Base-by-base conservation (phyloP, 768 basidiomycete genomes). In the Amanita pseudoporphyria region DNA sequence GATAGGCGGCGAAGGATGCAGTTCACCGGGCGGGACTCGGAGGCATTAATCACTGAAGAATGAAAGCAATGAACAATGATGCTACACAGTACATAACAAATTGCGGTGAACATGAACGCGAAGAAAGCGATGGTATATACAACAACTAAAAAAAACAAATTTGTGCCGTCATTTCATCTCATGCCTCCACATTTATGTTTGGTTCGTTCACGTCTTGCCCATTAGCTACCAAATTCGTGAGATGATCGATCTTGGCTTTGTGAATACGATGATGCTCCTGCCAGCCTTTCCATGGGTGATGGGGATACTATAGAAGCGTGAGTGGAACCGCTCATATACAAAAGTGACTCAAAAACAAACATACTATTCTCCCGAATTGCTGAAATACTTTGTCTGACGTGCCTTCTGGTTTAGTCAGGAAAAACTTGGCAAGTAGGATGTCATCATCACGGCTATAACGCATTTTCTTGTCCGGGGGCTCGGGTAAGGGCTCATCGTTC, bases 201-300 rank as follows among this genome's bases (percentile, higher is more conserved):
- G 51, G 57, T 1, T 56, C 57, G 35, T 73, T 72, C 24, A 77
- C 60, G 43, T 58, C 62, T 60, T 84, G 79, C 10, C 86, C 87
- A 26, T 71, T 71, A 9, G 60, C 59, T 16, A 91, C 61, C 55
- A 74, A 71, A 52, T 79, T 69, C 37, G 87, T 83, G 35, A 87
- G 74, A 64, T 89, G 81, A 57, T 90, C 89, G 53, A 91, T 89
- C 60, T 87, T 88, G 10, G 79, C 73, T 60, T 90, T 91, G 62
- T 91, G 89, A 57, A 90, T 88, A 37, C 89, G 78, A 61, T 90
- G 83, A 61, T 91, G 89, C 58, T 92, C 89, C 63, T 92, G 89
- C 89, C 89, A 92, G 12, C 89, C 89, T 62, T 92, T 92, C 89
- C 89, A 92, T 2, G 89, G 89, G 68, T 92, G 89, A 60, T 90